phyloP scores from a whole-genome alignment of 805 yeast species.

The Candida incommunis region DNA sequence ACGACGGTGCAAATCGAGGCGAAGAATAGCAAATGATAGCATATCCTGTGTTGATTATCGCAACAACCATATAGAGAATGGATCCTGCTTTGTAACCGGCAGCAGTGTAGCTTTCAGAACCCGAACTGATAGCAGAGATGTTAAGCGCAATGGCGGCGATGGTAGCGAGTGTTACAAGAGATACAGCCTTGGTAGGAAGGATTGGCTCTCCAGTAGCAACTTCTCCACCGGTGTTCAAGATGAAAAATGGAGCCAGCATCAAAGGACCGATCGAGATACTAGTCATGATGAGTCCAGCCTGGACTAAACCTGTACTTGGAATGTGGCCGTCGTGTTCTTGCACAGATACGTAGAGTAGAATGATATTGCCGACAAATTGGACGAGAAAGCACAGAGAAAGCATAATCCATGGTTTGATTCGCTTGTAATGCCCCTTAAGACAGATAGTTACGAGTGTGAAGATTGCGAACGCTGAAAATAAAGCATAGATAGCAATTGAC shows the following conservation, averaged over 20 bases:
- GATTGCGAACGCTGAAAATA: background rate
- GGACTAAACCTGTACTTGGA: constrained; percentile 3
- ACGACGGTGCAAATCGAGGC: constrained; percentile 3
- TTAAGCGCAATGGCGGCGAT: constrained; percentile 3
- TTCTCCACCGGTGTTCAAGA: constrained; percentile 3
- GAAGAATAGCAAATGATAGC: constrained; percentile 1
- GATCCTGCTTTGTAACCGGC: constrained; percentile 5
- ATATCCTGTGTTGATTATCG: constrained; percentile 1
- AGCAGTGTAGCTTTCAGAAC: background rate
- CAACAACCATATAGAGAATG: constrained; percentile 3
- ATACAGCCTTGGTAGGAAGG: background rate
- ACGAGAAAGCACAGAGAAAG: background rate
- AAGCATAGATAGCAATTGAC: background rate
- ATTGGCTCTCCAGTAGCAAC: background rate
- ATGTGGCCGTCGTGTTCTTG: background rate
- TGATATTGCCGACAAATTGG: background rate
- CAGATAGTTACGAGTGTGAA: background rate
- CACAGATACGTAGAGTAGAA: background rate
- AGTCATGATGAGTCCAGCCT: constrained; percentile 4
- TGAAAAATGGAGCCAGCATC: constrained; percentile 5
- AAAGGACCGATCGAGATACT: constrained; percentile 8
- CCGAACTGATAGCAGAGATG: constrained; percentile 5
- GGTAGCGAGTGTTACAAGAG: constrained; percentile 3
- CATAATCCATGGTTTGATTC: background rate
- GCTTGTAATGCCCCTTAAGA: background rate